Conservation (phyloP, 73 alveolate genomes). For the Durusdinium trenchii region DNA sequence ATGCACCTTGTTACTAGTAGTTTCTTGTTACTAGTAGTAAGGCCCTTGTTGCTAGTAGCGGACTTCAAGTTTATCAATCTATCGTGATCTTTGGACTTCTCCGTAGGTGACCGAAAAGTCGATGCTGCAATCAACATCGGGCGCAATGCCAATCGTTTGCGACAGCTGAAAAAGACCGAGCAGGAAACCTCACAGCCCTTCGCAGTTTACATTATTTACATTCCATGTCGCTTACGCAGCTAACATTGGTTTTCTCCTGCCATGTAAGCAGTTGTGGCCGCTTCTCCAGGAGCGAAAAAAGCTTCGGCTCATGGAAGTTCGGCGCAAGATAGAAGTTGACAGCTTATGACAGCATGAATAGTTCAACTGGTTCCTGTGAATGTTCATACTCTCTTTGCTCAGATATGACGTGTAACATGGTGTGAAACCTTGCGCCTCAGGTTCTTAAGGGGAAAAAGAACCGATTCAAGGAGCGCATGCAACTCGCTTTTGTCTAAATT, state of each 20-base stretch:
- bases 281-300: constrained; percentile 47
- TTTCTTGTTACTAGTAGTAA: no score
- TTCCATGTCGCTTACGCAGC: not conserved
- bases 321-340: constrained; percentile 23
- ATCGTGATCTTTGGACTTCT: no score
- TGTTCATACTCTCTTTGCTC: no score
- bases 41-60: no score
- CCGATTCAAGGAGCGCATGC: not conserved
- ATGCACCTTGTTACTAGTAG: no score
- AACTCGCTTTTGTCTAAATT: no score
- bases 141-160: constrained; percentile 36
- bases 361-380: no score
- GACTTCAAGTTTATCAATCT: no score
- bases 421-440: not conserved
- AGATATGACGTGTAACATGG: not conserved
- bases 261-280: not conserved
- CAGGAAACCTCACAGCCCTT: constrained; percentile 1
- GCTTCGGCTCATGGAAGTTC: constrained; percentile 54
- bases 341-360: not conserved
- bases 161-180: constrained; percentile 38
- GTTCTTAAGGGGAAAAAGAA: constrained; percentile 33
- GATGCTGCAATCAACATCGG: constrained; percentile 77
- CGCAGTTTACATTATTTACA: not conserved
- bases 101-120: constrained; percentile 36
- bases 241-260: not conserved